These are phyloP conservation scores for Staphylotrichum tortipilum DNA, from an alignment of 495 filamentous ascomycete species.

Conservation along the genomic window DNA sequence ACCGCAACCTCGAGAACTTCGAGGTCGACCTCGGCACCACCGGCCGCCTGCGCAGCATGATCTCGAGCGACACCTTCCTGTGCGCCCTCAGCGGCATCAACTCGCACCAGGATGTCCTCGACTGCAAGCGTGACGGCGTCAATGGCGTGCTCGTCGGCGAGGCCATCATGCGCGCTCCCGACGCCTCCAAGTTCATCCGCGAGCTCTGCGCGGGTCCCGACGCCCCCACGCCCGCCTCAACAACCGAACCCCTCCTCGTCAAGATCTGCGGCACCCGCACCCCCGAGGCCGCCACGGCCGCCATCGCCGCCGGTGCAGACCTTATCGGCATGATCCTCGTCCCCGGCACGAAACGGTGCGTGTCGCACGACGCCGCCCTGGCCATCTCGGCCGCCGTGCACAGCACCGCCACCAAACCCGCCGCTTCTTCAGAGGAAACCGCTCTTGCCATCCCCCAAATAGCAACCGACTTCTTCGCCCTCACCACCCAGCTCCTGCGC, in stretches of 20 bases:
- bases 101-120: slow-evolving; percentile 78
- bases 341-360: slow-evolving; percentile 66
- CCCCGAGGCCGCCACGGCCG: slow-evolving; percentile 67
- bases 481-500: slow-evolving; percentile 28
- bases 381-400: slow-evolving; percentile 75
- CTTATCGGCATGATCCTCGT: slow-evolving; percentile 89
- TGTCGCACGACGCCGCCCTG: slow-evolving; percentile 65
- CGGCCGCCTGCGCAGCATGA: slow-evolving; percentile 76
- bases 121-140: slow-evolving; percentile 80
- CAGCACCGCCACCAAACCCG: slow-evolving; percentile 9
- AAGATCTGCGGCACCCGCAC: slow-evolving; percentile 96
- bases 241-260: slow-evolving; percentile 50
- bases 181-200: slow-evolving; percentile 65
- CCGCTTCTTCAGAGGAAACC: slow-evolving; percentile 35
- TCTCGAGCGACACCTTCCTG: slow-evolving; percentile 77
- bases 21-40: slow-evolving; percentile 95
- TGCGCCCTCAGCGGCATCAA: slow-evolving; percentile 93
- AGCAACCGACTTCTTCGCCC: slow-evolving; percentile 40
- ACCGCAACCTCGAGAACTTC: slow-evolving; percentile 89
- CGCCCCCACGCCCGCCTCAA: slow-evolving; percentile 18
- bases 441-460: slow-evolving; percentile 2
- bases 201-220: slow-evolving; percentile 60
- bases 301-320: slow-evolving; percentile 84
- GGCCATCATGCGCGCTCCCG: slow-evolving; percentile 86
- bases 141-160: slow-evolving; percentile 92